These are phyloP conservation scores for Fraxinus anomala DNA, from an alignment of 257 asterid genomes.

Conservation along the genomic window DNA sequence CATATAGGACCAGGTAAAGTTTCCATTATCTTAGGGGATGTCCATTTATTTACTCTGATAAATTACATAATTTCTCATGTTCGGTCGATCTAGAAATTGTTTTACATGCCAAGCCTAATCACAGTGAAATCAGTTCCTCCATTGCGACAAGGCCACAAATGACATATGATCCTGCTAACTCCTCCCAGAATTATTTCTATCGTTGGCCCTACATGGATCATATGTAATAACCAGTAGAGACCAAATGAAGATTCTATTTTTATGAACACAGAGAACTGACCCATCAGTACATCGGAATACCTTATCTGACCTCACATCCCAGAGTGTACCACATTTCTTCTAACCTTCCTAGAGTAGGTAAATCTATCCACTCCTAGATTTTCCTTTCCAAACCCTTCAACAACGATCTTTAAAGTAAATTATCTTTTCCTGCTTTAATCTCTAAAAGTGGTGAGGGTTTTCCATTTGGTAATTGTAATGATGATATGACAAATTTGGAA, in stretches of 20 bases:
- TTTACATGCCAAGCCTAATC: neutral
- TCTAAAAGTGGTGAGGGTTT: neutral
- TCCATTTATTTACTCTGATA: neutral
- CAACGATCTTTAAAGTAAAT: neutral
- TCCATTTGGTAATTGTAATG: neutral
- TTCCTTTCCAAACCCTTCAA: neutral
- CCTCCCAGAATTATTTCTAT: neutral
- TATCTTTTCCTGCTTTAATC: neutral
- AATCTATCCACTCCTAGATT: neutral
- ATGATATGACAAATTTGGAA: neutral
- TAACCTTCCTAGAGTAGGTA: neutral
- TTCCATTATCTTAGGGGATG: neutral
- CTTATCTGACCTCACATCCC: neutral
- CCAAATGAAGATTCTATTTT: neutral
- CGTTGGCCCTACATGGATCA: neutral
- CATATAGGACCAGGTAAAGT: neutral
- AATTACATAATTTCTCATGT: neutral
- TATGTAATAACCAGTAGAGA: neutral
- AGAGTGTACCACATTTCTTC: neutral
- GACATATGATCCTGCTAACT: neutral
- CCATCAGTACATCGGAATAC: neutral
- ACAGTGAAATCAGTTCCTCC: neutral
- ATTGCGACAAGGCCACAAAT: neutral
- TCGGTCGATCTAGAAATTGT: neutral
- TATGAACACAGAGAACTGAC: neutral